These are phyloP conservation scores for Lophiotrema nucula DNA, from an alignment of 495 filamentous ascomycete species.

Conservation along the genomic window DNA sequence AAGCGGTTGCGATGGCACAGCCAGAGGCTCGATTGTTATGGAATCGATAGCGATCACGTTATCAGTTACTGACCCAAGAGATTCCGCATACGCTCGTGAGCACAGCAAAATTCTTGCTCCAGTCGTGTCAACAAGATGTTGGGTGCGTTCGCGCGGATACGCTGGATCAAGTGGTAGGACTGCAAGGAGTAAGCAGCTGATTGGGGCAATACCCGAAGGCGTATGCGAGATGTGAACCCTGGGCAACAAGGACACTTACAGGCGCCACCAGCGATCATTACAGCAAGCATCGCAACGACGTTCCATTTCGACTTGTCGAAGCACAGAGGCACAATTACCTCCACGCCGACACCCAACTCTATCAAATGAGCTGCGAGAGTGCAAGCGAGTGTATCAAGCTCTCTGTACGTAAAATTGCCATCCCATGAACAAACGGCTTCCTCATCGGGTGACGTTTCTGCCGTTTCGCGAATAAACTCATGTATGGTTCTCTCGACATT, in stretches of 20 bases:
- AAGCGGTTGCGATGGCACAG: neutral
- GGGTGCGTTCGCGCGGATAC: conserved; percentile 55
- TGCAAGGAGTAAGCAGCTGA: conserved; percentile 34
- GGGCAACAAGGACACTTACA: too few relatives aligned
- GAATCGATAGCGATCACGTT: conserved; percentile 16
- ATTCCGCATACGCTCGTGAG: conserved; percentile 39
- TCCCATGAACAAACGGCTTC: conserved; percentile 33
- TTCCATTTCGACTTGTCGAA: conserved; percentile 54
- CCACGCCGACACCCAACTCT: conserved; percentile 47
- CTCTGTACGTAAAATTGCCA: conserved; percentile 27
- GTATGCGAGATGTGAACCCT: too few relatives aligned
- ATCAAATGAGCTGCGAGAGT: conserved; percentile 17
- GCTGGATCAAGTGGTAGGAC: conserved; percentile 57
- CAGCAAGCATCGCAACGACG: conserved; percentile 43
- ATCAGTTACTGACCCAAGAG: neutral
- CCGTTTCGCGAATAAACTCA: conserved; percentile 17
- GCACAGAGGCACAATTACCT: conserved; percentile 52
- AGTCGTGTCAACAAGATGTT: conserved; percentile 53
- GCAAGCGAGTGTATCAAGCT: conserved; percentile 15
- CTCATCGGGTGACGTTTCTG: neutral
- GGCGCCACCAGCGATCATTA: conserved; percentile 42
- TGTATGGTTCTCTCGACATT: conserved; percentile 24
- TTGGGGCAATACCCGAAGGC: too few relatives aligned
- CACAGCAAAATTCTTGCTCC: conserved; percentile 53
- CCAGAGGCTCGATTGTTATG: conserved; percentile 6